phyloP scores from a whole-genome alignment of 441 rosid genomes.

The Arabidopsis hybrid region DNA sequence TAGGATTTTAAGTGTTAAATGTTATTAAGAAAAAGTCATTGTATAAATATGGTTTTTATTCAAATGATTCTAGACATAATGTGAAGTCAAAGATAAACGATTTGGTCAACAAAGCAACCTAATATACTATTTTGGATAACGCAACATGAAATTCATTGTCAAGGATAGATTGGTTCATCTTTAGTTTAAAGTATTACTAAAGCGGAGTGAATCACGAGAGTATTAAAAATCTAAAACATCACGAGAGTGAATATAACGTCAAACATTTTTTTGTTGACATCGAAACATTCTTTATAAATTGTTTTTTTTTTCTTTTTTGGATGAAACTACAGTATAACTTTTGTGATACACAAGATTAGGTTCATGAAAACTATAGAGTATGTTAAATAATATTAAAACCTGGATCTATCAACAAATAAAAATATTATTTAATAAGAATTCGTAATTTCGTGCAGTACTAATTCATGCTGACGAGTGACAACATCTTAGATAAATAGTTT shows the following conservation, averaged over 20 bases:
- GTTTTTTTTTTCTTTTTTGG: no score
- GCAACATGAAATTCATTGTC: slow-evolving; percentile 16
- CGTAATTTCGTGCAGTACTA: no score
- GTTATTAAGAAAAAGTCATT: not conserved
- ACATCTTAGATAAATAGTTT: no score
- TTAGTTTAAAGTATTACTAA: not conserved
- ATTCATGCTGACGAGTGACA: no score
- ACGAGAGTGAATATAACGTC: not conserved
- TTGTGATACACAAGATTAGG: no score
- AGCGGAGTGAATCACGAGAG: no score
- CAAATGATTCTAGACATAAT: not conserved
- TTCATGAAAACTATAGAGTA: no score
- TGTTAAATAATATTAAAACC: no score
- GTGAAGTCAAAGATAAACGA: slow-evolving; percentile 36
- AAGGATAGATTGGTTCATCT: not conserved
- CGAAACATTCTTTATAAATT: not conserved
- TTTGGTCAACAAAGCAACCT: slow-evolving; percentile 42
- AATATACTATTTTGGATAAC: slow-evolving; percentile 20
- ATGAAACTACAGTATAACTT: no score
- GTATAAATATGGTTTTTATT: slow-evolving; percentile 14
- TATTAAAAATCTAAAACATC: not conserved
- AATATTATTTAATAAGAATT: no score
- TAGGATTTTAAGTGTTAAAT: not conserved
- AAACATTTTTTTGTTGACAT: not conserved
- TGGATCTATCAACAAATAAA: no score